Percentiles rank a stretch among this genome's conserved stretches.
phyloP scores from a whole-genome alignment of 495 filamentous ascomycete genomes.

The Penicillium waksmanii region DNA sequence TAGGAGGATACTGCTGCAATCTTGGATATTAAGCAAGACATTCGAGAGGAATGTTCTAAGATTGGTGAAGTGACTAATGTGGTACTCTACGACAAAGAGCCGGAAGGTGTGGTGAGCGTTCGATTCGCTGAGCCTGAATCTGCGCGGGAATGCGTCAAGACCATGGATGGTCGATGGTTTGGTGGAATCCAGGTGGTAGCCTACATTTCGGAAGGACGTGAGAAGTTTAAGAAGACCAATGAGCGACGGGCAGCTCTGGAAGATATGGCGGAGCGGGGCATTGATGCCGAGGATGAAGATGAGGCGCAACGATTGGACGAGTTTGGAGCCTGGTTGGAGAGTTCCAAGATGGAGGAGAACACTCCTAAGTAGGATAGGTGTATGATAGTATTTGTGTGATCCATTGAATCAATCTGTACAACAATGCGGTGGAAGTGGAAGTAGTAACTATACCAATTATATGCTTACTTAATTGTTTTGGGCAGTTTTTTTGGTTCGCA shows the following conservation, averaged over 20 bases:
- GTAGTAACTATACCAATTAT: not conserved
- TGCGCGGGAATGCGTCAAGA: constrained; percentile 72
- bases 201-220: constrained; percentile 72
- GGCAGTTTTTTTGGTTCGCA: constrained; percentile 36
- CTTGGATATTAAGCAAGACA: constrained; percentile 91
- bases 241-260: constrained; percentile 48
- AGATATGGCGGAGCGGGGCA: constrained; percentile 47
- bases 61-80: constrained; percentile 89
- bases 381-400: not conserved
- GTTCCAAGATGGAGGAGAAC: constrained; percentile 32
- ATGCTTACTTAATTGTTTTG: constrained; percentile 2
- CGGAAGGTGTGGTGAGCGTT: constrained; percentile 85
- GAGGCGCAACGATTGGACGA: constrained; percentile 53
- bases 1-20: constrained; percentile 80
- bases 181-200: constrained; percentile 74
- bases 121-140: constrained; percentile 70
- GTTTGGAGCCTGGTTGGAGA: constrained; percentile 61
- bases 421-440: not conserved
- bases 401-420: not conserved
- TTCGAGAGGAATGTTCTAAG: constrained; percentile 86
- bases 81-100: constrained; percentile 83
- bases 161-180: constrained; percentile 84
- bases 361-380: constrained; percentile 24
- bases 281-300: constrained; percentile 49
- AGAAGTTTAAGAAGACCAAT: constrained; percentile 74